Evolutionary conservation across 352 stramenopile genomes (phyloP), one percentile per base, ranked within the genome.

Genomic region (Phytopythium litorale): DNA sequence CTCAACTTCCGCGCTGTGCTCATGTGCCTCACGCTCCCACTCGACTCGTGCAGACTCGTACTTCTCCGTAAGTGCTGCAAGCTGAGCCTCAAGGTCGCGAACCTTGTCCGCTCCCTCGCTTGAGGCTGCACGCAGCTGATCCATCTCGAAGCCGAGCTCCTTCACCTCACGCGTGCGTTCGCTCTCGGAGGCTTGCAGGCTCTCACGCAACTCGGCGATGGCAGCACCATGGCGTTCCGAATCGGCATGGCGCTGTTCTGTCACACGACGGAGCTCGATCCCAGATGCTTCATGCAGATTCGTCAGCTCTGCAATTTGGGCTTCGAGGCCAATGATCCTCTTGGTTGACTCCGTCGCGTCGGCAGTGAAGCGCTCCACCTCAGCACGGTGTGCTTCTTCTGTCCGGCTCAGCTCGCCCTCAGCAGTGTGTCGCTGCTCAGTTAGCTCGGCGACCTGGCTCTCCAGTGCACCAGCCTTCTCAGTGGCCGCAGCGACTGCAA

Each of bases 361-460:
- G 33, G 53, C 33, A 25, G 33, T n/a, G 13, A 46, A 15, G 13
- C 23, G 21, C 21, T 58, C n/a, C 4, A 23, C 6, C 16, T 58
- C 53, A 35, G 53, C 53, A 3, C 16, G 12, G 23, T 33, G 53
- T 8, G 35, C 32, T 15, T 49, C 32, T 3, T 46, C 32, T 23
- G 25, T 35, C 12, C 25, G 35, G 0, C 25, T 33, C 2, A 58
- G 53, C 53, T 58, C 53, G 77, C 9, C 11, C 33, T 58, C 35
- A 7, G 50, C 64, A 1, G 59, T 60, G 15, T 67, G 60, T 0
- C 42, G 65, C 23, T 37, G 30, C 30, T 33, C 33, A 4, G 21
- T 19, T 15, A 81, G 67, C 11, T 62, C 64, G 3, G 50, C 54
- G 12, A 79, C 38, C 23, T 76, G 63, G 16, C 64, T 42, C 33